Evolutionary conservation across 2,329 filamentous ascomycete species (phyloP).

Genomic region (Mariannaea elegans): DNA sequence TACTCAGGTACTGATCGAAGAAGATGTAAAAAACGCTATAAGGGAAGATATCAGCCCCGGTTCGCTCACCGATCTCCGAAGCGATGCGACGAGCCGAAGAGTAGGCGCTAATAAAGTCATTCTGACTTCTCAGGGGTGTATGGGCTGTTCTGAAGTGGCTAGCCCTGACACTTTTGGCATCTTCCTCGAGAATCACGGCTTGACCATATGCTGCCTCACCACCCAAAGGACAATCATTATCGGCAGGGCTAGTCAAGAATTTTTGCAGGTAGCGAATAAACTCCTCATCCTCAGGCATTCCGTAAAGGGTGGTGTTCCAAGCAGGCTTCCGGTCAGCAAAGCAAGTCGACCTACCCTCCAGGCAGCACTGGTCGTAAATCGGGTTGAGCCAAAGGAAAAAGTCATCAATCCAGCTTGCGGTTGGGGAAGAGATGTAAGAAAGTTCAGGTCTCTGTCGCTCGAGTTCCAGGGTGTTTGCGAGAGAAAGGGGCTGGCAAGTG

Average conservation of each 20-base stretch:
- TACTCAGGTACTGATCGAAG: slow-evolving; percentile 95
- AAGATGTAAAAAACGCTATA: slow-evolving; percentile 99
- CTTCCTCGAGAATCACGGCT: slow-evolving; percentile 80
- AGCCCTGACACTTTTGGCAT: slow-evolving; percentile 74
- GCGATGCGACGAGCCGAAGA: slow-evolving; percentile 89
- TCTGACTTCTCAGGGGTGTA: slow-evolving; percentile 84
- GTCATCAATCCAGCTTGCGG: slow-evolving; percentile 97
- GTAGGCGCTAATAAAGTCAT: slow-evolving; percentile 93
- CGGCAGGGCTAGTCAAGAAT: slow-evolving; percentile 83
- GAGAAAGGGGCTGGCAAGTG: slow-evolving; percentile 82
- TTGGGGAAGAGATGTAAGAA: slow-evolving; percentile 87
- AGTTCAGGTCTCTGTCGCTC: slow-evolving; percentile 89
- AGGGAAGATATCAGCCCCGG: slow-evolving; percentile 86
- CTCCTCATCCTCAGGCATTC: slow-evolving; percentile 94
- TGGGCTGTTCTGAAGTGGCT: slow-evolving; percentile 94
- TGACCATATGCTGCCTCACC: slow-evolving; percentile 88
- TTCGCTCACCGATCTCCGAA: slow-evolving; percentile 73
- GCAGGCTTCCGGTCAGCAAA: slow-evolving; percentile 79
- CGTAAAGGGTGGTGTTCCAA: slow-evolving; percentile 89
- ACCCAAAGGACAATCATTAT: slow-evolving; percentile 85
- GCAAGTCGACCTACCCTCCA: slow-evolving; percentile 76
- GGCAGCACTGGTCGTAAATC: slow-evolving; percentile 74
- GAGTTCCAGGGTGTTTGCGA: slow-evolving; percentile 91
- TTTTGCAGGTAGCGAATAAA: slow-evolving; percentile 86
- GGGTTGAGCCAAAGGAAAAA: slow-evolving; percentile 98